These are phyloP conservation scores for Moesziomyces sp. DNA, from an alignment of 1,284 basidiomycete species.

Conservation along the genomic window DNA sequence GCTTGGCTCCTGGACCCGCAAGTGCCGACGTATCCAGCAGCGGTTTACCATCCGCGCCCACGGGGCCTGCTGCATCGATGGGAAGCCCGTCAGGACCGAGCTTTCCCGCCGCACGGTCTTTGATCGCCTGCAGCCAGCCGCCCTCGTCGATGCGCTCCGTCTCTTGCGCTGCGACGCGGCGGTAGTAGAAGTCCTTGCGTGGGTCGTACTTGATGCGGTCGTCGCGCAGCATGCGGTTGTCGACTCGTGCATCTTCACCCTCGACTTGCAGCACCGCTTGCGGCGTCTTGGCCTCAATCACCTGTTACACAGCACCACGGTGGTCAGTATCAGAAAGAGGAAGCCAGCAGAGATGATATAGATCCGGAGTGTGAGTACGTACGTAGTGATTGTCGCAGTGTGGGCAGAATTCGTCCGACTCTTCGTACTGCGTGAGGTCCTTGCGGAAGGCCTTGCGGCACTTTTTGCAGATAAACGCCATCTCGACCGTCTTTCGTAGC, in stretches of 20 bases:
- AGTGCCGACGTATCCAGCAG: conserved; percentile 25
- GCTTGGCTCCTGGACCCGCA: neutral
- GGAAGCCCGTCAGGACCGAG: conserved; percentile 42
- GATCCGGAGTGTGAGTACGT: no score
- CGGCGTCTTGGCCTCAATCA: conserved; percentile 91
- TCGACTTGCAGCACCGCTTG: conserved; percentile 85
- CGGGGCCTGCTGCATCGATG: conserved; percentile 18
- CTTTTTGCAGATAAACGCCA: conserved; percentile 96
- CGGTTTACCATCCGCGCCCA: conserved; percentile 32
- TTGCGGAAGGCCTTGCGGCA: conserved; percentile 97
- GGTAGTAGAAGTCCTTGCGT: conserved; percentile 71
- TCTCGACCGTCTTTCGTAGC: conserved; percentile 83
- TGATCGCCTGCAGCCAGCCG: conserved; percentile 54
- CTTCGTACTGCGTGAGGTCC: conserved; percentile 89
- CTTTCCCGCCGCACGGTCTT: conserved; percentile 46
- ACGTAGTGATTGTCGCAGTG: conserved; percentile 98
- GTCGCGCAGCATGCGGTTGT: conserved; percentile 81
- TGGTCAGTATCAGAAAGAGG: no score
- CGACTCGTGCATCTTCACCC: conserved; percentile 87
- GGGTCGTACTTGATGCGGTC: conserved; percentile 74
- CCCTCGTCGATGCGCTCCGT: conserved; percentile 61
- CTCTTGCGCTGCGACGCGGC: conserved; percentile 39
- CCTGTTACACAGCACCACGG: no score
- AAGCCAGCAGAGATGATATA: no score
- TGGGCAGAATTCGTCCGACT: conserved; percentile 96